Percentiles rank a stretch among this genome's conserved stretches.
Conservation (phyloP, 2,329 filamentous ascomycete genomes). For the Alternaria ventricosa region DNA sequence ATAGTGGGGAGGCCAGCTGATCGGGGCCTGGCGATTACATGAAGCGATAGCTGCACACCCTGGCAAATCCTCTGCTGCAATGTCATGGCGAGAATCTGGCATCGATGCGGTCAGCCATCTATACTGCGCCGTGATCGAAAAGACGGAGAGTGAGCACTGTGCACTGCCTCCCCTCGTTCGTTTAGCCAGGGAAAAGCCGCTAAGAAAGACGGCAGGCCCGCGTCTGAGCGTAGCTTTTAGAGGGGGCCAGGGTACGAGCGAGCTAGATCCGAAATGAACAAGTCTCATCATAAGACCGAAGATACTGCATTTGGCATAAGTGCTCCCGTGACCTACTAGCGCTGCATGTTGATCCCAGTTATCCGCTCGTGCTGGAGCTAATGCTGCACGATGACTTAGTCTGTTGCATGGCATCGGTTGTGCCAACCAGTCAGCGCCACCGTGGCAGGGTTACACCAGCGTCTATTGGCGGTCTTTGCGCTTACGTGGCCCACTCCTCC, state of each 20-base stretch:
- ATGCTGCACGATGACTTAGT: conserved; percentile 19
- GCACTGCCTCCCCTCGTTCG: conserved; percentile 3
- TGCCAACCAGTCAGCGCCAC: conserved; percentile 22
- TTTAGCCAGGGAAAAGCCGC: conserved; percentile 17
- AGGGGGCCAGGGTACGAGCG: conserved; percentile 22
- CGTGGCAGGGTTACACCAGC: conserved; percentile 21
- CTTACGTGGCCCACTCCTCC: conserved; percentile 22
- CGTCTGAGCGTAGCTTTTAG: conserved; percentile 22
- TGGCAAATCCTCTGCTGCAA: conserved; percentile 16
- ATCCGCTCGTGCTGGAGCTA: not conserved
- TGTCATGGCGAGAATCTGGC: conserved; percentile 23
- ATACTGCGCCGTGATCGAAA: conserved; percentile 4
- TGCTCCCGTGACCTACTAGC: conserved; percentile 18
- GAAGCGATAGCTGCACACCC: conserved; percentile 17
- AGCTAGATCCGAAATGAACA: conserved; percentile 3
- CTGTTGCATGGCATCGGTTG: conserved; percentile 22
- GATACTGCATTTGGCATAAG: not conserved
- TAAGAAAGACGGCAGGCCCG: conserved; percentile 23
- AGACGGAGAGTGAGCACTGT: conserved; percentile 3
- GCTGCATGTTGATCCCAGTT: conserved; percentile 16
- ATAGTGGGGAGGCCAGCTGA: conserved; percentile 30
- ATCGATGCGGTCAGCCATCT: conserved; percentile 22
- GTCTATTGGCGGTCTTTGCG: conserved; percentile 36
- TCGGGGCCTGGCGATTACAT: conserved; percentile 25
- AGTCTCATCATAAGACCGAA: not conserved